Evolutionary conservation across 345 rosid species (phyloP), one percentile per base, ranked within the genome.

Genomic region (Cochlearia excelsa): DNA sequence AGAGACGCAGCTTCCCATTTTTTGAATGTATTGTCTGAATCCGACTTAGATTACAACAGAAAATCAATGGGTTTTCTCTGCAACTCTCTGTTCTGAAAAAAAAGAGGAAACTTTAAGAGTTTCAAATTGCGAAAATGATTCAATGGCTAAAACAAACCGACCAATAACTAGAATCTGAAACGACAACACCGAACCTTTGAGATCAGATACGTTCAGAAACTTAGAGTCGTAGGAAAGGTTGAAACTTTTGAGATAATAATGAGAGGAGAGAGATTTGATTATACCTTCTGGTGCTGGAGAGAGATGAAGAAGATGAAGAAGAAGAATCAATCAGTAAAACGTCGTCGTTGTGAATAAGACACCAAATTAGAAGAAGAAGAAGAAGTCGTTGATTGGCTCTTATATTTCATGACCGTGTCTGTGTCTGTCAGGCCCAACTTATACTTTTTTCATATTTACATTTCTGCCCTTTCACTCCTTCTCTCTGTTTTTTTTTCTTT

Each of bases 1-100:
- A 37, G 66, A 31, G 58, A 74, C 68, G 71, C 85, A 80, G 41
- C 43, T 47, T 42, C 88, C 88, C 88, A 83, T 83, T 30, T 57
- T 34, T 6, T 1, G 56, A 64, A 70, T 51, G 63, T 42, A 3
- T 33, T 9, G 5, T 42, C 16, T 30, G 57, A 51, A 68, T 60
- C 70, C 66, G 26, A 76, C 71, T 51, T 5, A 34, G 6, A 6
- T 34, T 34, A 3, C 3, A 34, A 3, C 3, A 34, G 6, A 34
- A 34, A 34, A 34, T 34, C 37, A 6, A 34, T 34, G 37, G 6
- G 3, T 34, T 34, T 3, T 34, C 23, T 16, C 23, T 16, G 23
- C 23, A 16, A 16, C 23, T 16, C 23, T 16, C 23, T 16, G 23
- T 33, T 1, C 35, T 5, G 1, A n/a, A 39, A 26, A 43, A 5